phyloP scores from a whole-genome alignment of 2,329 filamentous ascomycete species.

The Periglandula ipomoeae region DNA sequence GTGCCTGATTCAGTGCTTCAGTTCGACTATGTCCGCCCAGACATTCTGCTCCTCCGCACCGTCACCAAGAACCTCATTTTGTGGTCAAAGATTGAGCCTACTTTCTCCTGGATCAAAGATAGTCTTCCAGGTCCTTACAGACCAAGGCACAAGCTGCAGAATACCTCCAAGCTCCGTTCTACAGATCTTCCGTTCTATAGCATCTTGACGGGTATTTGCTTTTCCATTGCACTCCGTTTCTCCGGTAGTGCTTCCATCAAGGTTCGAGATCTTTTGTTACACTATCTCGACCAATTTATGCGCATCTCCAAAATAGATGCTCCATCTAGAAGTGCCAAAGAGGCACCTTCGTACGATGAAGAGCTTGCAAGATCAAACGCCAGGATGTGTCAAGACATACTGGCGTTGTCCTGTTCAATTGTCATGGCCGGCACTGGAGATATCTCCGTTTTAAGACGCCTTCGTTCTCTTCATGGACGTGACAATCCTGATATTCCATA shows the following conservation, averaged over 20 bases:
- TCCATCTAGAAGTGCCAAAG: conserved; percentile 18
- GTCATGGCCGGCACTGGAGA: conserved; percentile 98
- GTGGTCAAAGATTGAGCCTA: conserved; percentile 75
- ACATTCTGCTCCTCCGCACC: conserved; percentile 83
- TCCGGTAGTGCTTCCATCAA: conserved; percentile 60
- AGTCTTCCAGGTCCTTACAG: conserved; percentile 67
- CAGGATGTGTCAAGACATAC: conserved; percentile 81
- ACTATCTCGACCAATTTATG: conserved; percentile 81
- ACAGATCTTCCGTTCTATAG: conserved; percentile 89
- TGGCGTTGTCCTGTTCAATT: conserved; percentile 72
- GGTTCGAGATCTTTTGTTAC: conserved; percentile 73
- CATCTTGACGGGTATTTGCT: conserved; percentile 81
- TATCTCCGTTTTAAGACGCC: conserved; percentile 69
- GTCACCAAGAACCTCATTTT: conserved; percentile 85
- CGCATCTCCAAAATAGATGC: conserved; percentile 56
- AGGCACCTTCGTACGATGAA: conserved; percentile 60
- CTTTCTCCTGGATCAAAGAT: conserved; percentile 62
- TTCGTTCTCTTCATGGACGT: conserved; percentile 81
- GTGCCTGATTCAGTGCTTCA: conserved; percentile 83
- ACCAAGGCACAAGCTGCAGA: conserved; percentile 48
- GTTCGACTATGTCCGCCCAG: conserved; percentile 91
- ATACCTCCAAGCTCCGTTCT: conserved; percentile 57
- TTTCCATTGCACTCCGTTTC: conserved; percentile 64
- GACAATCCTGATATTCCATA: conserved; percentile 79
- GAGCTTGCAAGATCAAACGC: conserved; percentile 75